Percentiles rank a stretch among this genome's conserved stretches.
Evolutionary conservation across 2,329 filamentous ascomycete genomes (phyloP).

Genomic region (Botrytis tulipae): DNA sequence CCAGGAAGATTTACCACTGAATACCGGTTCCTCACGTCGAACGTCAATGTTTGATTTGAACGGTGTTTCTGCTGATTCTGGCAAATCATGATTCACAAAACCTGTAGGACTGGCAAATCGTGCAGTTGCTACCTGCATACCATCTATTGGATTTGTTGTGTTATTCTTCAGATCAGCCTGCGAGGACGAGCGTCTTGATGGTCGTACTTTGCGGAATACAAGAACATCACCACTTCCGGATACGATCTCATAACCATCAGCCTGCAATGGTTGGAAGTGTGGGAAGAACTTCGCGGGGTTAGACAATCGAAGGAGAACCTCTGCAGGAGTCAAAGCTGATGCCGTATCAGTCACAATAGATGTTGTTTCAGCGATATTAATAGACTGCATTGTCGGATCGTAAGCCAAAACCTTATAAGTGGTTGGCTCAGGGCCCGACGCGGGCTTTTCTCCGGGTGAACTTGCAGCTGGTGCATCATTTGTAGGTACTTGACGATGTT

Average conservation of each 20-base stretch:
- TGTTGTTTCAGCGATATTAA: slow-evolving; percentile 60
- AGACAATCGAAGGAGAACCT: slow-evolving; percentile 58
- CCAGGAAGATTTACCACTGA: slow-evolving; percentile 43
- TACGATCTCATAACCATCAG: slow-evolving; percentile 64
- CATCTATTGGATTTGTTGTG: slow-evolving; percentile 54
- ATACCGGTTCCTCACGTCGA: slow-evolving; percentile 48
- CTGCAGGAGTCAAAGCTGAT: slow-evolving; percentile 54
- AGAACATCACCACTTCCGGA: slow-evolving; percentile 62
- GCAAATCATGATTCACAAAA: slow-evolving; percentile 59
- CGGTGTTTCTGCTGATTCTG: slow-evolving; percentile 40
- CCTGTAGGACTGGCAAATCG: slow-evolving; percentile 64
- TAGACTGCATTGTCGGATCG: slow-evolving; percentile 55
- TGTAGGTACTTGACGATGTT: slow-evolving; percentile 34
- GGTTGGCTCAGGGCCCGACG: slow-evolving; percentile 27
- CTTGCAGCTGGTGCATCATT: background rate
- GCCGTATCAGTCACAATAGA: slow-evolving; percentile 51
- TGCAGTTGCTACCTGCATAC: slow-evolving; percentile 48
- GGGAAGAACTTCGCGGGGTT: slow-evolving; percentile 65
- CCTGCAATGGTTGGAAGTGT: slow-evolving; percentile 57
- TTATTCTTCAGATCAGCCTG: slow-evolving; percentile 26
- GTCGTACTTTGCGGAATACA: slow-evolving; percentile 61
- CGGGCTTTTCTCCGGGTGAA: background rate
- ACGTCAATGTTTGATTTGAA: slow-evolving; percentile 48
- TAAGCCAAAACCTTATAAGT: slow-evolving; percentile 67
- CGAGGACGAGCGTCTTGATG: slow-evolving; percentile 30